A percentile compares a stretch with the other conserved stretches of the same genome.
These are phyloP conservation scores for Suillus variegatus DNA, from an alignment of 768 basidiomycete species.

Conservation along the genomic window DNA sequence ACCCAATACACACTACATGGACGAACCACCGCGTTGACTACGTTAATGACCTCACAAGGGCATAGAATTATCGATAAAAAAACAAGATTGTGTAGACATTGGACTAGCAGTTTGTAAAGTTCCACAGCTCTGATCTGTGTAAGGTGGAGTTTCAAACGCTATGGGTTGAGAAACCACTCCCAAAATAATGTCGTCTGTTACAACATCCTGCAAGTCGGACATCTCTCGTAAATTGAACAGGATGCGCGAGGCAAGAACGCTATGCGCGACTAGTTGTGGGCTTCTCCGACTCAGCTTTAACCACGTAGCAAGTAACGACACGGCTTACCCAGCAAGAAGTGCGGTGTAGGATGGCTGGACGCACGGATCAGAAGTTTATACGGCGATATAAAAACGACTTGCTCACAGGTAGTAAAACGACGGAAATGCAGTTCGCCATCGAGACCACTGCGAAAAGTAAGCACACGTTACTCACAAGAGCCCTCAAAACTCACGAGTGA, in stretches of 20 bases:
- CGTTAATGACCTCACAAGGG: neutral
- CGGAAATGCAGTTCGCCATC: neutral
- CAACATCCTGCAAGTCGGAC: neutral
- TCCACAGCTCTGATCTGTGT: neutral
- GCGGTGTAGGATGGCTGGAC: neutral
- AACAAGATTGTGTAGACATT: neutral
- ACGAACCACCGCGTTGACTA: neutral
- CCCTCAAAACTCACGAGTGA: neutral
- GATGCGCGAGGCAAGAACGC: slow-evolving; percentile 2
- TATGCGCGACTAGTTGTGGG: neutral
- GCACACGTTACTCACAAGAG: neutral
- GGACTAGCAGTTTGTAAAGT: neutral
- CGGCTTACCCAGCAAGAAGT: neutral
- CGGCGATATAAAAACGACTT: neutral
- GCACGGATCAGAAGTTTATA: neutral
- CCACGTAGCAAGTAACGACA: too few relatives aligned
- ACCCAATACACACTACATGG: neutral
- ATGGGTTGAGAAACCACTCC: neutral
- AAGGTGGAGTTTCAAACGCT: neutral
- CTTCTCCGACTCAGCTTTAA: neutral
- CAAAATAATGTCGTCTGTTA: neutral
- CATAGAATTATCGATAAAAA: neutral
- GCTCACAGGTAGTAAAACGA: neutral
- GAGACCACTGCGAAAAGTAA: slow-evolving; percentile 1
- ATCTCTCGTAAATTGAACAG: neutral